Evolutionary conservation across 2,329 filamentous ascomycete genomes (phyloP).

Genomic region (Aspergillus piperis): DNA sequence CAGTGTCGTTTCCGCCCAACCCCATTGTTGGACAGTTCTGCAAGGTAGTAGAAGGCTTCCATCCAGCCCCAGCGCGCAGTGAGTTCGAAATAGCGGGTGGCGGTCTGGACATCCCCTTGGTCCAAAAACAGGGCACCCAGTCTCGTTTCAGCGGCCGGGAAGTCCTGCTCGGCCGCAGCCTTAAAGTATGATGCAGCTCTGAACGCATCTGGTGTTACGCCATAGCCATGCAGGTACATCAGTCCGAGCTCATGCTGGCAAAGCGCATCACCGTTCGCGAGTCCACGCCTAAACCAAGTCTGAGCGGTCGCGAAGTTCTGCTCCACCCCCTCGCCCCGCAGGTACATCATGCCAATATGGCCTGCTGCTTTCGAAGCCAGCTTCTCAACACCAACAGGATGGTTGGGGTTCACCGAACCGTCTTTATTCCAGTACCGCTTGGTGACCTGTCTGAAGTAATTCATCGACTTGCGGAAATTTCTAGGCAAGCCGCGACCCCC

Average conservation of each 20-base stretch:
- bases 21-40: constrained; percentile 79
- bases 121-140: constrained; percentile 84
- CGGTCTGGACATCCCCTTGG: constrained; percentile 78
- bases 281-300: constrained; percentile 80
- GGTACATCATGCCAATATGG: constrained; percentile 83
- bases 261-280: constrained; percentile 73
- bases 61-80: constrained; percentile 80
- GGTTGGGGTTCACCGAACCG: constrained; percentile 70
- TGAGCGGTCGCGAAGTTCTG: constrained; percentile 76
- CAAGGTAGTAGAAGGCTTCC: constrained; percentile 89
- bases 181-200: constrained; percentile 76
- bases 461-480: constrained; percentile 72
- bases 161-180: constrained; percentile 77
- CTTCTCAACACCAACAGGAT: constrained; percentile 71
- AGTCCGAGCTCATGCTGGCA: constrained; percentile 83
- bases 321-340: constrained; percentile 80
- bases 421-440: constrained; percentile 80
- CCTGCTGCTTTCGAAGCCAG: constrained; percentile 81
- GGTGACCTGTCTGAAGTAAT: constrained; percentile 78
- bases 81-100: constrained; percentile 83
- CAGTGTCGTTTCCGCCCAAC: constrained; percentile 80
- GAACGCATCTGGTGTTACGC: constrained; percentile 67
- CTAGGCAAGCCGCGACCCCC: constrained; percentile 73
- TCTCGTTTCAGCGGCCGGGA: constrained; percentile 76
- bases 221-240: constrained; percentile 79